Evolutionary conservation across 345 rosid genomes (phyloP), one percentile per base, ranked within the genome.

Genomic region (Citrus cavaleriei): DNA sequence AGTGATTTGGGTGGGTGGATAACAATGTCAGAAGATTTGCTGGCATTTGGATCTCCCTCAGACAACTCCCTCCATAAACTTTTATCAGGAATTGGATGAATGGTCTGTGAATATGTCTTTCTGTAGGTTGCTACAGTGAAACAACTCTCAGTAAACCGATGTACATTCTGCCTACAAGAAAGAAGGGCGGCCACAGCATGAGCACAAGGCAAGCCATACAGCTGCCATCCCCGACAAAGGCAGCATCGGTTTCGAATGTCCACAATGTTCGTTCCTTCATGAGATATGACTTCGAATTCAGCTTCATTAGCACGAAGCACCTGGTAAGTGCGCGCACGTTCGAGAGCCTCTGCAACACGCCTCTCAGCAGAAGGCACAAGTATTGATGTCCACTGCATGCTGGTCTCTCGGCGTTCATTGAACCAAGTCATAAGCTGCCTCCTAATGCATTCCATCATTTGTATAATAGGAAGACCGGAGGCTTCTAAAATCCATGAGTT

Each of bases 361-460:
- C 97, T 86, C 83, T 95, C 99, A 4, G 97, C 99, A 25, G 95
- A 89, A 81, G 99, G 99, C 19, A 92, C 98, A 6, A 95, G 97
- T 73, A 91, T 93, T 9, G 97, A 91, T 64, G 94, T 90, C 99
- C 98, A 96, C 57, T 96, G 97, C 97, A 94, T 89, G 64, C 98
- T 93, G 61, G 91, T 87, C 81, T 96, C 99, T 1, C 97, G 90
- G 49, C 97, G 92, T 76, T 94, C 98, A 25, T 93, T 96, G 86
- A 96, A 96, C 98, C 99, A 96, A 64, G 95, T 93, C 98, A 96
- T 96, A 19, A 96, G 90, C 85, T 96, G 98, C 85, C 99, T 90
- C 86, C 98, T 88, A 73, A 96, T 94, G 83, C 97, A 94, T 81
- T 94, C 98, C 97, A 94, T 93, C 99, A 96, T 96, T 91, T 94